Evolutionary conservation across 2,329 filamentous ascomycete genomes (phyloP).

Genomic region (Trichoderma aggressivum): DNA sequence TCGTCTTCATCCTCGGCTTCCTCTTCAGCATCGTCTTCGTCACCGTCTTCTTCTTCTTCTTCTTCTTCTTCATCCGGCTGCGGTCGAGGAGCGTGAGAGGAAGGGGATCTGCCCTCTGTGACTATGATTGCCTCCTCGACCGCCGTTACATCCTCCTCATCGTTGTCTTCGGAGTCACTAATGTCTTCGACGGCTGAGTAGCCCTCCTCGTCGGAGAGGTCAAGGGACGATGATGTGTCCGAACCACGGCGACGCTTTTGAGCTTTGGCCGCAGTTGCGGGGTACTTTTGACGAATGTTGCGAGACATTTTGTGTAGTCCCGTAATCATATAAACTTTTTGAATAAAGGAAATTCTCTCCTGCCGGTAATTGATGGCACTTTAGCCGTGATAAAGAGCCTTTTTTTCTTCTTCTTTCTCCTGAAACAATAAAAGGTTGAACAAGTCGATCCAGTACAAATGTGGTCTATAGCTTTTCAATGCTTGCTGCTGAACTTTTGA

Average conservation of each 20-base stretch:
- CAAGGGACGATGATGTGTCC: conserved; percentile 54
- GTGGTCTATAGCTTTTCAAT: not conserved
- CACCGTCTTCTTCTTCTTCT: conserved; percentile 33
- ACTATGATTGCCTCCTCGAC: conserved; percentile 76
- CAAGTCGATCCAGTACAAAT: not conserved
- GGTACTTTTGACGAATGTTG: conserved; percentile 50
- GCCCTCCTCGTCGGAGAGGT: conserved; percentile 64
- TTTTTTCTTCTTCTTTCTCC: not conserved
- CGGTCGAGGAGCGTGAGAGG: conserved; percentile 51
- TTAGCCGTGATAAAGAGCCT: not conserved
- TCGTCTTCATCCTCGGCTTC: conserved; percentile 38
- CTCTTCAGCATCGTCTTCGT: conserved; percentile 36
- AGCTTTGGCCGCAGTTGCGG: conserved; percentile 42
- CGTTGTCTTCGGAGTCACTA: conserved; percentile 71
- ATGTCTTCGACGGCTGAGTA: conserved; percentile 78
- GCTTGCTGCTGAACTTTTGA: not conserved
- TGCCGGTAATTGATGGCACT: not conserved
- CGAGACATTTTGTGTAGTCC: conserved; percentile 44
- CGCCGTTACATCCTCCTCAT: conserved; percentile 73
- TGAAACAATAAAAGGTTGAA: not conserved
- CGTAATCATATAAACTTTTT: not conserved
- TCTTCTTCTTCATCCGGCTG: conserved; percentile 34
- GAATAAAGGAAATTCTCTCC: not conserved
- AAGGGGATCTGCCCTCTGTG: conserved; percentile 39
- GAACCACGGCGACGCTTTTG: conserved; percentile 49